Evolutionary conservation across 495 filamentous ascomycete species (phyloP).

Genomic region (Penicilliopsis zonata): DNA sequence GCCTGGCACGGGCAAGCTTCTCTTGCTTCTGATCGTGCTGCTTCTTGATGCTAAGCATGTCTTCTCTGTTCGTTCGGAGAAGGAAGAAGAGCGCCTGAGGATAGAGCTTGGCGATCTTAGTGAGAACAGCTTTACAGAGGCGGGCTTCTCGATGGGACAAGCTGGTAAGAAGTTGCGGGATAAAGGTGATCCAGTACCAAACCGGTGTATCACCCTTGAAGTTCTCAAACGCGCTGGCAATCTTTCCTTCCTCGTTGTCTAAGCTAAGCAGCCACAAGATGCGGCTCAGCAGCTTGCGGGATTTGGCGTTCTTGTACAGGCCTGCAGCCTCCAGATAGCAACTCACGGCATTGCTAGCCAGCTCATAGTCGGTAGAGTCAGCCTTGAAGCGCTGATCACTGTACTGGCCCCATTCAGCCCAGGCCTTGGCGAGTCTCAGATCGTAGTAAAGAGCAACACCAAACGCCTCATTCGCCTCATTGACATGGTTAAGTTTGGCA

Average conservation of each 20-base stretch:
- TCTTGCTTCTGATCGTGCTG: conserved; percentile 69
- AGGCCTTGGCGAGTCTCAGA: conserved; percentile 88
- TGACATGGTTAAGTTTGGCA: conserved; percentile 76
- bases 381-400: conserved; percentile 92
- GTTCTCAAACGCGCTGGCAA: conserved; percentile 73
- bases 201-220: conserved; percentile 93
- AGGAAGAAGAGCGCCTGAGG: conserved; percentile 94
- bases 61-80: conserved; percentile 86
- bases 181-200: conserved; percentile 99
- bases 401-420: conserved; percentile 99
- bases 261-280: conserved; percentile 94
- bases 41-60: conserved; percentile 87
- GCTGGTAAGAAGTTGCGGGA: conserved; percentile 86
- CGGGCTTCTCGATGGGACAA: conserved; percentile 80
- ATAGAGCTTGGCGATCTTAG: conserved; percentile 89
- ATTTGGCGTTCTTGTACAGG: conserved; percentile 92
- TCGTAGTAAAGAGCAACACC: conserved; percentile 92
- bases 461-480: conserved; percentile 87
- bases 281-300: conserved; percentile 86
- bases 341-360: conserved; percentile 82
- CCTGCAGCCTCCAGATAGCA: conserved; percentile 95
- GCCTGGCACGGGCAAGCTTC: conserved; percentile 34
- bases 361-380: conserved; percentile 62
- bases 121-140: conserved; percentile 68
- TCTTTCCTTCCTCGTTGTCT: conserved; percentile 71